Evolutionary conservation across 805 yeast genomes (phyloP).

Genomic region (Kodamaea lidongshanica): DNA sequence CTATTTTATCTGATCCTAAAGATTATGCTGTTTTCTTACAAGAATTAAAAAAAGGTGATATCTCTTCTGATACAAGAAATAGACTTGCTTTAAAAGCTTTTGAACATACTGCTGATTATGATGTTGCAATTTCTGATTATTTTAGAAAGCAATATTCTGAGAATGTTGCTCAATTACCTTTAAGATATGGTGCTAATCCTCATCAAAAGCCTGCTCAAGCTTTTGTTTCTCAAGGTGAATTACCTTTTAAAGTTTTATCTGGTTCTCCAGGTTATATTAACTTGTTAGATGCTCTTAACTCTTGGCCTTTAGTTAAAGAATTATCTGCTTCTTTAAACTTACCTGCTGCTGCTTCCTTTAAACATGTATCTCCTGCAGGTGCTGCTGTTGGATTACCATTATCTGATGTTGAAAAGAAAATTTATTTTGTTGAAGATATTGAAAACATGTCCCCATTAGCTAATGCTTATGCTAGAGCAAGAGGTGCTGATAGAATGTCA

Average conservation of each 20-base stretch:
- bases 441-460: constrained; percentile 96
- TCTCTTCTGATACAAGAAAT: constrained; percentile 70
- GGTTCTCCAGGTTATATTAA: constrained; percentile 99
- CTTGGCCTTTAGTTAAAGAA: constrained; percentile 98
- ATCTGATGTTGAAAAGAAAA: constrained; percentile 83
- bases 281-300: constrained; percentile 90
- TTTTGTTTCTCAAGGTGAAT: constrained; percentile 73
- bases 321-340: constrained; percentile 86
- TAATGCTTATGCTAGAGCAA: constrained; percentile 96
- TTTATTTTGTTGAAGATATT: constrained; percentile 91
- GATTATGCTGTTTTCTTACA: constrained; percentile 85
- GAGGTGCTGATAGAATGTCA: constrained; percentile 99
- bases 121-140: constrained; percentile 90
- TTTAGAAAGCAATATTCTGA: constrained; percentile 97
- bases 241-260: constrained; percentile 88
- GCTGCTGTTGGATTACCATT: constrained; percentile 96
- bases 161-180: constrained; percentile 79
- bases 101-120: constrained; percentile 98
- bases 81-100: constrained; percentile 91
- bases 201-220: constrained; percentile 99
- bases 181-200: constrained; percentile 98
- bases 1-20: constrained; percentile 88
- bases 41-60: constrained; percentile 69
- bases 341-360: constrained; percentile 98
- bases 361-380: constrained; percentile 99